Evolutionary conservation across 139 green algal genomes (phyloP).

Genomic region (Picochlorum sp.): DNA sequence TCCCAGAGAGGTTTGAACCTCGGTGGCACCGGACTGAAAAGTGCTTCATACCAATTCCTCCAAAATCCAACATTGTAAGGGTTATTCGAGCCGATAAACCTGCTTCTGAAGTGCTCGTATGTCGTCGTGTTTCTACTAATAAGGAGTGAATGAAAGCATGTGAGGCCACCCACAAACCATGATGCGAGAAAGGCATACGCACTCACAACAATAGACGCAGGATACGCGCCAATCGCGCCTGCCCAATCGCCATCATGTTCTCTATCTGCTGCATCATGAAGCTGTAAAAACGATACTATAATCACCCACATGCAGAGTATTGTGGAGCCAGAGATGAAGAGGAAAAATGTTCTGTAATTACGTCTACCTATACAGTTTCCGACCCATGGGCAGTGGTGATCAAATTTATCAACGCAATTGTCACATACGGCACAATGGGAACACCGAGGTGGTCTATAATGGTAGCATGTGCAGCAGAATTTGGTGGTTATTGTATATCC

Average conservation of each 20-base stretch:
- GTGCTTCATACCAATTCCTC: constrained; percentile 28
- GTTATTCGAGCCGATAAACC: constrained; percentile 23
- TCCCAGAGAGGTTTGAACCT: constrained; percentile 9
- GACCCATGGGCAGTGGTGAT: constrained; percentile 99
- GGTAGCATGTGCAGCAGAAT: constrained; percentile 73
- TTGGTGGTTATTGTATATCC: constrained; percentile 72
- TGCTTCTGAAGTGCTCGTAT: constrained; percentile 92
- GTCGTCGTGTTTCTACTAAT: constrained; percentile 89
- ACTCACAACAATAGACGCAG: constrained; percentile 49
- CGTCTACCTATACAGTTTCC: constrained; percentile 83
- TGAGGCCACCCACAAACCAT: constrained; percentile 88
- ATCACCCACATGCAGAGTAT: constrained; percentile 77
- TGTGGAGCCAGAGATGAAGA: constrained; percentile 82
- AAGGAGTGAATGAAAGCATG: constrained; percentile 86
- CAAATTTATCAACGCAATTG: constrained; percentile 97
- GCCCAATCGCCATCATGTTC: constrained; percentile 16
- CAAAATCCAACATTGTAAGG: constrained; percentile 25
- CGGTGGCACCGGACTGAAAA: constrained; percentile 21
- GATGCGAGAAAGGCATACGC: constrained; percentile 72
- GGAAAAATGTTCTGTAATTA: constrained; percentile 96
- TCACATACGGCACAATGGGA: constrained; percentile 95
- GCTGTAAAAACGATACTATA: constrained; percentile 45
- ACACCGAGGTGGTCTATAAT: constrained; percentile 88
- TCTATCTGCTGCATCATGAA: constrained; percentile 25
- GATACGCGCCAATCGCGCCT: constrained; percentile 36